phyloP scores from a whole-genome alignment of 2,329 filamentous ascomycete genomes.

The Zasmidium cellare region DNA sequence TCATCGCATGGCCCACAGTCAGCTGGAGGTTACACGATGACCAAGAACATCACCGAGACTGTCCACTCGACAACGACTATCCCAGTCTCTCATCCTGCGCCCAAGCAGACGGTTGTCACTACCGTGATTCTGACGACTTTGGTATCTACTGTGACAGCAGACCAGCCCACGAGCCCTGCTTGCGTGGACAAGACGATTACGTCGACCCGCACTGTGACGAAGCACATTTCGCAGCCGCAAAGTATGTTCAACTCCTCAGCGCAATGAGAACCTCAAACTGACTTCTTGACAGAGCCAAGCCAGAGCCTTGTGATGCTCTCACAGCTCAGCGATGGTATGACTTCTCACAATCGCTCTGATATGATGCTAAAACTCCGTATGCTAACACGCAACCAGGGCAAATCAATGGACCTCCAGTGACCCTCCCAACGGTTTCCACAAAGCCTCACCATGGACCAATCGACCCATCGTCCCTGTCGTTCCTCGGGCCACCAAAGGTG shows the following conservation, averaged over 20 bases:
- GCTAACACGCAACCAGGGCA: too few species aligned
- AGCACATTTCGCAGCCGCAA: background rate
- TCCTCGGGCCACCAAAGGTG: background rate
- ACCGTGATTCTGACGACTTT: background rate
- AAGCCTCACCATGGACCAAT: background rate
- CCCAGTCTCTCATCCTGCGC: background rate
- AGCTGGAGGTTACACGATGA: background rate
- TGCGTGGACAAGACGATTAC: background rate
- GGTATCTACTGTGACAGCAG: background rate
- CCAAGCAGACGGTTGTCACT: background rate
- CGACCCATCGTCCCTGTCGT: background rate
- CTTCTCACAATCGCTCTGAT: too few species aligned
- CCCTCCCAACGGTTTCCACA: background rate
- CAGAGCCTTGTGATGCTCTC: too few species aligned
- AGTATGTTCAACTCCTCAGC: background rate
- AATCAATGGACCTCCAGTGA: too few species aligned
- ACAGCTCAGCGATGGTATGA: too few species aligned
- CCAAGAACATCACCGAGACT: slow-evolving; percentile 12
- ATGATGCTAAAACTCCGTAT: too few species aligned
- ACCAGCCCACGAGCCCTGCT: background rate
- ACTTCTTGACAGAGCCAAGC: too few species aligned
- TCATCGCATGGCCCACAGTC: background rate
- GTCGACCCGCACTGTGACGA: background rate
- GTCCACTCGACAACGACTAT: background rate
- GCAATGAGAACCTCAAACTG: background rate